Conservation (phyloP, 2,329 filamentous ascomycete genomes). For the Curvularia sp. region DNA sequence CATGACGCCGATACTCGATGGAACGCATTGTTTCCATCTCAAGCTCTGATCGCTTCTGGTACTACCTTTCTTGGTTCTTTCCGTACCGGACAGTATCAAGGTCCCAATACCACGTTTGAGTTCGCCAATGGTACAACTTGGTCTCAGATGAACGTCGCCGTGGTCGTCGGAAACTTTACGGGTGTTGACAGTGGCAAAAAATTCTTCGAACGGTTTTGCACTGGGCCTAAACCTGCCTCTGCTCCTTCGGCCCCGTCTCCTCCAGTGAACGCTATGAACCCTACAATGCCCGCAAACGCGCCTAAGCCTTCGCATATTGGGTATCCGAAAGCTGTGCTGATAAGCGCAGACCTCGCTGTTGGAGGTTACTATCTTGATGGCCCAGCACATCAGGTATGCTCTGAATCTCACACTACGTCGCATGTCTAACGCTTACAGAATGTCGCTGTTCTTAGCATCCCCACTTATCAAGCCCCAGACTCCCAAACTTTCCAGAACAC, state of each 20-base stretch:
- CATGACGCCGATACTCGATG: constrained; percentile 54
- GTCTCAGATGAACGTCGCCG: constrained; percentile 43
- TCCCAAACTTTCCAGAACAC: constrained; percentile 50
- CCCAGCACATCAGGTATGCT: constrained; percentile 49
- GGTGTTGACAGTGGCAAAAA: constrained; percentile 49
- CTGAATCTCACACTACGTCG: constrained; percentile 18
- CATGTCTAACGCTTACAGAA: constrained; percentile 52
- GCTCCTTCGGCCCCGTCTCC: constrained; percentile 23
- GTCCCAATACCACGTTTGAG: constrained; percentile 45
- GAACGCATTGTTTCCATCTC: constrained; percentile 51
- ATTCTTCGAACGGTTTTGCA: constrained; percentile 53
- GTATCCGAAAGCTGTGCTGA: constrained; percentile 51
- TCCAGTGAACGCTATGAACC: constrained; percentile 23
- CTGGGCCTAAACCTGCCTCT: constrained; percentile 31
- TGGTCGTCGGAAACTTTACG: constrained; percentile 43
- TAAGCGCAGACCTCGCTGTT: constrained; percentile 48
- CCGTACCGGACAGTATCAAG: constrained; percentile 41
- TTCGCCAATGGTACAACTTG: constrained; percentile 49
- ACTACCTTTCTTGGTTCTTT: constrained; percentile 41
- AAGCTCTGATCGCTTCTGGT: constrained; percentile 41
- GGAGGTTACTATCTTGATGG: constrained; percentile 57
- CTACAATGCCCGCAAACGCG: constrained; percentile 20
- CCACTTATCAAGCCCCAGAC: constrained; percentile 48
- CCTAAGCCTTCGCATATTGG: constrained; percentile 42
- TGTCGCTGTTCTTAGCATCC: constrained; percentile 57